Base-by-base conservation (phyloP, 2,329 filamentous ascomycete genomes). In the Claviceps fusiformis region DNA sequence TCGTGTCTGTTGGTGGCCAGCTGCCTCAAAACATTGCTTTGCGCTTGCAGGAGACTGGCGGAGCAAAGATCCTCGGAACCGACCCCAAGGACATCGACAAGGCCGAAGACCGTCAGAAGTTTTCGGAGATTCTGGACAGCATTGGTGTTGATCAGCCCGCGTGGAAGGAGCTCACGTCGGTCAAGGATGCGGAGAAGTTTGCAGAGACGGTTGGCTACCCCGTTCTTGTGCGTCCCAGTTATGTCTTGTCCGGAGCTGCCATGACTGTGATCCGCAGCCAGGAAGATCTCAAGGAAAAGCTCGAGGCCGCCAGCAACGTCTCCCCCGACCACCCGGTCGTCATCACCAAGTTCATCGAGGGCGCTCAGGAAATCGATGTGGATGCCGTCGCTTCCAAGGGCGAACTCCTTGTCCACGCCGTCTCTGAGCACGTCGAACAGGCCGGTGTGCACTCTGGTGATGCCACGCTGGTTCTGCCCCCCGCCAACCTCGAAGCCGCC, bases 391-490 rank as follows among this genome's bases (percentile, higher is more conserved):
- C 87, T 44, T 88, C 87, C 45, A 76, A 87, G 62, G 93, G 93
- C 62, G 85, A 93, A 62, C 81, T 98, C 41, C 79, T 98, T 57
- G 70, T 97, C 53, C 93, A 98, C 68, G 92, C 93, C 55, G 83
- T 98, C 64, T 91, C 86, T 66, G 92, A 97, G 76, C 93, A 98
- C 75, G 81, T 98, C 59, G 93, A 98, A 73, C 88, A 95, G 64
- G 93, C 93, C 57, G 93, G 93, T 78, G 92, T 98, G 33, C 93
- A 98, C 80, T 97, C 93, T 55, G 93, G 93, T 65, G 93, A 98
- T 66, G 93, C 93, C 45, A 97, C 93, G 4, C 81, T 98, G 51
- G 86, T 98, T 48, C 83, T 98, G 1, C 93, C 93, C 24, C 93
- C 93, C 5, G 83, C 77, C 59, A 86, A 81, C 68, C 82, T 97